These are phyloP conservation scores for Domatiomyces catenatus DNA, from an alignment of 2,329 filamentous ascomycete species.

Conservation along the genomic window DNA sequence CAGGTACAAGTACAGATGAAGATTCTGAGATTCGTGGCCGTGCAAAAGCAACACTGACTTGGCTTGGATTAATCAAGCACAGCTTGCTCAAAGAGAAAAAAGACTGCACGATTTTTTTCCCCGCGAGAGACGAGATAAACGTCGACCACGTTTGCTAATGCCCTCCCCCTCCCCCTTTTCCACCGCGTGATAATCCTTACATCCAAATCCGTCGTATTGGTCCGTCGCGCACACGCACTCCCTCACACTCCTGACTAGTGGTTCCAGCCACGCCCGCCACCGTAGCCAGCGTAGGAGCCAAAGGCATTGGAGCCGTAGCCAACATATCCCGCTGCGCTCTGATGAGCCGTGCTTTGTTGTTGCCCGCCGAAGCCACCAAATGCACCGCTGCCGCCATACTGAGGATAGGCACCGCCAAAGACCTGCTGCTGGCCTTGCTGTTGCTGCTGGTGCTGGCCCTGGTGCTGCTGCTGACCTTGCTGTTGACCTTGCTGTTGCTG, in stretches of 20 bases:
- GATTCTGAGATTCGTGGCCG: background rate
- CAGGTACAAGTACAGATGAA: constrained; percentile 2
- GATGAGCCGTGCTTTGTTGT: constrained; percentile 9
- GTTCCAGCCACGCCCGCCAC: constrained; percentile 14
- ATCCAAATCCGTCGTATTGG: background rate
- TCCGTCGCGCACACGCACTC: background rate
- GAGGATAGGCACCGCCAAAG: constrained; percentile 16
- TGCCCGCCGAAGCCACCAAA: constrained; percentile 10
- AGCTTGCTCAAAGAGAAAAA: background rate
- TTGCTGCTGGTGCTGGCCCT: constrained; percentile 12
- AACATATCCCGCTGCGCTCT: constrained; percentile 11
- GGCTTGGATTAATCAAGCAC: background rate
- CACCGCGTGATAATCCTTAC: background rate
- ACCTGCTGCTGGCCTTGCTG: constrained; percentile 25
- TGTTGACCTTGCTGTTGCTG: constrained; percentile 34
- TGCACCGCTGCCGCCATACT: constrained; percentile 12
- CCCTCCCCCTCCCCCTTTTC: background rate
- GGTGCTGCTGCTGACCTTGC: constrained; percentile 3
- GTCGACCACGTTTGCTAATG: background rate
- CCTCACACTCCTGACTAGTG: background rate
- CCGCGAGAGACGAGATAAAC: background rate
- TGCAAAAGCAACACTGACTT: background rate
- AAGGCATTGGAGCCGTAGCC: constrained; percentile 16
- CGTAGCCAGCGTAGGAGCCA: constrained; percentile 15
- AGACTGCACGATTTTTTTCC: background rate